Percentiles rank a stretch among this genome's conserved stretches.
Evolutionary conservation across 2,329 filamentous ascomycete genomes (phyloP).

Genomic region (Cylindrodendrum hubeiense): DNA sequence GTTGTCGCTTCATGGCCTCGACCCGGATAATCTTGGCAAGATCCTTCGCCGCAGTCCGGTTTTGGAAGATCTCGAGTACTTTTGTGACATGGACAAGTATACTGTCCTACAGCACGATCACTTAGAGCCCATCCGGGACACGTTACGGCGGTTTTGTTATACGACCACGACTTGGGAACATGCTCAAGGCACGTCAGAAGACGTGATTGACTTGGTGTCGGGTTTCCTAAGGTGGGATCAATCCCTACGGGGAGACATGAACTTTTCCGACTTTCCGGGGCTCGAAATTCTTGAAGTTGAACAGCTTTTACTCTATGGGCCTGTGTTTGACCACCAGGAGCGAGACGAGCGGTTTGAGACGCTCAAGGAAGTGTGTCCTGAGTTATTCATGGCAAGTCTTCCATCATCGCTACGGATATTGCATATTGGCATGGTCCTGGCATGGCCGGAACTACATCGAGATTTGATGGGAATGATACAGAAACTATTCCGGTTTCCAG

Average conservation of each 20-base stretch:
- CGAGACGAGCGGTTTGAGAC: constrained; percentile 30
- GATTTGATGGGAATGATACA: constrained; percentile 39
- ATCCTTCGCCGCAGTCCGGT: constrained; percentile 41
- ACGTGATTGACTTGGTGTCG: constrained; percentile 41
- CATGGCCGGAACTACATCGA: constrained; percentile 43
- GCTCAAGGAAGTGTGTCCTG: constrained; percentile 35
- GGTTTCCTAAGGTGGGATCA: constrained; percentile 42
- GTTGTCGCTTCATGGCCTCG: constrained; percentile 43
- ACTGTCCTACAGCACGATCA: constrained; percentile 42
- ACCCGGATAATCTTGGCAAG: constrained; percentile 42
- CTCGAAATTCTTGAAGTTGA: constrained; percentile 44
- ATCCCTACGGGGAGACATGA: constrained; percentile 39
- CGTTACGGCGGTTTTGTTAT: constrained; percentile 41
- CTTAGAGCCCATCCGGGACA: constrained; percentile 30
- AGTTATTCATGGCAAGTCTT: constrained; percentile 43
- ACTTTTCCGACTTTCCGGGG: constrained; percentile 41
- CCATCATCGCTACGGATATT: constrained; percentile 39
- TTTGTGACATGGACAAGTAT: constrained; percentile 46
- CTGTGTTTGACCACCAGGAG: constrained; percentile 40
- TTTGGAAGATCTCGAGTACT: constrained; percentile 43
- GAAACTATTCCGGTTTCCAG: constrained; percentile 39
- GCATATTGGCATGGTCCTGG: constrained; percentile 44
- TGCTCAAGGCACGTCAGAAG: constrained; percentile 36
- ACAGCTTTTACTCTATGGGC: constrained; percentile 44
- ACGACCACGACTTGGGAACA: constrained; percentile 44